phyloP scores from a whole-genome alignment of 2,329 filamentous ascomycete species.

The Diaporthe velutina region DNA sequence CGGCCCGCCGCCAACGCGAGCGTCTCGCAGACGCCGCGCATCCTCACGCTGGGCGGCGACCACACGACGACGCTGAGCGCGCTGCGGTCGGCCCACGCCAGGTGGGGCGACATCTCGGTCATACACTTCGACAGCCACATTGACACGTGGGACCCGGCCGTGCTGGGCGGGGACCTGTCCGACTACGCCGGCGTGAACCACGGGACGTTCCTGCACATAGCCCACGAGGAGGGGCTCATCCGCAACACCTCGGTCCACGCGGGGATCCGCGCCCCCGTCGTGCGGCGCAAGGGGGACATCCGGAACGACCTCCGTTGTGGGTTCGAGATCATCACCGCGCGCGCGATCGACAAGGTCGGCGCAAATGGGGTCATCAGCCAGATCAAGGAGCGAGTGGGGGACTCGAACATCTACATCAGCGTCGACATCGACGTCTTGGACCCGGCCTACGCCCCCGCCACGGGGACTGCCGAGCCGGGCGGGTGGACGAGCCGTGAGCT shows the following conservation, averaged over 20 bases:
- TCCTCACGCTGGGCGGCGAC: constrained; percentile 75
- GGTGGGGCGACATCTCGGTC: constrained; percentile 71
- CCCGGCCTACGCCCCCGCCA: constrained; percentile 72
- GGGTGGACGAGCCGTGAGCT: constrained; percentile 86
- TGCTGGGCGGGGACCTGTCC: constrained; percentile 66
- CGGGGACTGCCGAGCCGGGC: constrained; percentile 83
- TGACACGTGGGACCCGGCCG: constrained; percentile 78
- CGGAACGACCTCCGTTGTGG: constrained; percentile 70
- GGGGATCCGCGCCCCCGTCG: constrained; percentile 69
- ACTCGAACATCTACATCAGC: constrained; percentile 74
- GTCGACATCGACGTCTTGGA: constrained; percentile 88
- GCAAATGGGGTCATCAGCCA: constrained; percentile 71
- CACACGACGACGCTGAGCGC: constrained; percentile 74
- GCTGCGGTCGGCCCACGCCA: constrained; percentile 68
- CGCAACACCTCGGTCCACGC: constrained; percentile 71
- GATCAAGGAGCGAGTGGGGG: constrained; percentile 69
- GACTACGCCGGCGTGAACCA: constrained; percentile 69
- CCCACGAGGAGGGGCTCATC: constrained; percentile 71
- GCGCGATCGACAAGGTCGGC: constrained; percentile 80
- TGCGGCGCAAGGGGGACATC: constrained; percentile 60
- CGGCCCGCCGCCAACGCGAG: constrained; percentile 56
- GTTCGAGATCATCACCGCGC: constrained; percentile 68
- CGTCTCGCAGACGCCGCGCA: constrained; percentile 59
- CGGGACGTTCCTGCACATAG: constrained; percentile 73
- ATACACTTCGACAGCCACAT: constrained; percentile 77